Conservation (phyloP, 805 yeast species). For the Diddensiella transvaalensis region DNA sequence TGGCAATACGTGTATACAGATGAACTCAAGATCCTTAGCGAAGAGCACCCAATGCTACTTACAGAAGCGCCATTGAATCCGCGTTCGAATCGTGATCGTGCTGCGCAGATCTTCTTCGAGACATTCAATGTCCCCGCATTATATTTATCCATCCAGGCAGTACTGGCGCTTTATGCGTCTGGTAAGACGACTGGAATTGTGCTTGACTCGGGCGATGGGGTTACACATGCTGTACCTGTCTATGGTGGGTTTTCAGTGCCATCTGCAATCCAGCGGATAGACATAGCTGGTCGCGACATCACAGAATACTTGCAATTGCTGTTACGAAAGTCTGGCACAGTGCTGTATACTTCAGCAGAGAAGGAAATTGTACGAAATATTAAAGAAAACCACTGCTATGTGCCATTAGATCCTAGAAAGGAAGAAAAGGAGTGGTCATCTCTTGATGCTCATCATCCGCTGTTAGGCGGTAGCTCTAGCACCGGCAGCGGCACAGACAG, state of each 20-base stretch:
- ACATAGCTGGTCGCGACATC: conserved; percentile 82
- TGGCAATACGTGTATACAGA: conserved; percentile 69
- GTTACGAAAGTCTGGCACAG: conserved; percentile 65
- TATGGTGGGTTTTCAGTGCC: conserved; percentile 84
- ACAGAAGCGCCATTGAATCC: conserved; percentile 91
- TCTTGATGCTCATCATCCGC: conserved; percentile 19
- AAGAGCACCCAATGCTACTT: conserved; percentile 81
- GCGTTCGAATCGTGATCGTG: conserved; percentile 50
- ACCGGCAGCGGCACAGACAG: conserved; percentile 3
- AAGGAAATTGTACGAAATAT: conserved; percentile 73
- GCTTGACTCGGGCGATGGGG: conserved; percentile 92
- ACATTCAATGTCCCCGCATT: conserved; percentile 71
- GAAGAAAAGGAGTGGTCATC: conserved; percentile 46
- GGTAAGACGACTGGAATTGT: conserved; percentile 92
- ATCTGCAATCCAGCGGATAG: conserved; percentile 65
- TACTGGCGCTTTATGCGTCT: conserved; percentile 76
- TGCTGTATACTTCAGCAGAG: conserved; percentile 69
- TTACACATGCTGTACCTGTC: conserved; percentile 81
- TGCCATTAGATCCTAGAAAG: conserved; percentile 51
- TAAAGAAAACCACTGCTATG: conserved; percentile 71
- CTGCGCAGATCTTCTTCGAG: conserved; percentile 68
- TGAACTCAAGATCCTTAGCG: conserved; percentile 54
- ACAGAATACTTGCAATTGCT: conserved; percentile 70
- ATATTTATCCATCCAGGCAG: conserved; percentile 72
- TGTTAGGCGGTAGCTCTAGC: conserved; percentile 7